Base-by-base conservation (phyloP, 2,329 filamentous ascomycete species). In the Blastomyces gilchristii region DNA sequence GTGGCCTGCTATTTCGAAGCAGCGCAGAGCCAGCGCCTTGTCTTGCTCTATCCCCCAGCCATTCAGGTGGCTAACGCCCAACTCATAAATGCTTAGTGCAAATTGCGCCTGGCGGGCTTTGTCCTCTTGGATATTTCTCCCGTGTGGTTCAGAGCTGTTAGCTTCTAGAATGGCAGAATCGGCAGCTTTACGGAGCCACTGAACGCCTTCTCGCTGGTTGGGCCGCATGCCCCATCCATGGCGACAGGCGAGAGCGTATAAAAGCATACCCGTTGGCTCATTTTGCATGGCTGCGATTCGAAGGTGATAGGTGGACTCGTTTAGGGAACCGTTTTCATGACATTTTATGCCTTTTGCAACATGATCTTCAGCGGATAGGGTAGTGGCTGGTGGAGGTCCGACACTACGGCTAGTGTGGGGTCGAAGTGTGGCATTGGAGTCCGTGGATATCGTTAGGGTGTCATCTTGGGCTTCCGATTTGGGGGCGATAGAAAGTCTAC, bases 151-250 rank as follows among this genome's bases (percentile, higher is more conserved):
- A 59, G 47, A 43, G 50, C 93, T 90, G 4, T 89, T 88, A 66
- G 95, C 87, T 73, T 96, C 91, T 37, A 91, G 78, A 63, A 88
- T 87, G 3, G 90, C 90, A 62, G 83, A 87, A 71, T 97, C 90
- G 9, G 94, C 91, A 3, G 94, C 94, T 73, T 92, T 94, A 56
- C 91, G 86, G 63, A 99, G 79, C 94, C 94, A 99, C 69, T 88
- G 84, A 0, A 97, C 89, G 8, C 91, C 94, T 76, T 99, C 94
- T 58, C 83, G 83, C 71, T 91, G 91, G 73, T 96, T 97, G 8
- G 91, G 85, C 11, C 92, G 87, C 90, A 97, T 97, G 22, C 94
- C 94, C 94, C 94, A 99, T 58, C 94, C 94, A 72, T 99, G 94
- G 59, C 94, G 85, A 72, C 93, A 97, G 12, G 94, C 94, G 45